Conservation (phyloP, 768 basidiomycete genomes). For the Mycena venus region DNA sequence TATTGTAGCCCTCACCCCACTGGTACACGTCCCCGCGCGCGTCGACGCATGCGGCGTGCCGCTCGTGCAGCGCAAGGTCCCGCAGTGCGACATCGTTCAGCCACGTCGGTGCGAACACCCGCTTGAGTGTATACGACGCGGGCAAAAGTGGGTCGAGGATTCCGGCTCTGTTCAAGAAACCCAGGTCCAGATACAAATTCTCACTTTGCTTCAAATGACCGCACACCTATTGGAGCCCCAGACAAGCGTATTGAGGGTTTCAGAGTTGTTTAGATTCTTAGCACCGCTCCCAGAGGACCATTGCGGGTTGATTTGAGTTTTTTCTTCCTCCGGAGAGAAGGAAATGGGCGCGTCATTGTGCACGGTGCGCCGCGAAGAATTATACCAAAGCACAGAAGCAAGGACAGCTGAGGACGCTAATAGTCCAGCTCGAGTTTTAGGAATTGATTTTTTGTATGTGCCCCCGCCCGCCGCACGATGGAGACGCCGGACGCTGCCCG, state of each 20-base stretch:
- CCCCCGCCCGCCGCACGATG: neutral
- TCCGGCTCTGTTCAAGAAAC: constrained; percentile 54
- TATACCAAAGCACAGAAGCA: constrained; percentile 18
- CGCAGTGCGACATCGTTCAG: constrained; percentile 79
- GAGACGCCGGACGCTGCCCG: neutral
- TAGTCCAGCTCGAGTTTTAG: neutral
- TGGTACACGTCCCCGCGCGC: constrained; percentile 86
- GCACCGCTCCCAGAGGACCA: neutral
- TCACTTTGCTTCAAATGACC: neutral
- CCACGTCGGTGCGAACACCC: constrained; percentile 67
- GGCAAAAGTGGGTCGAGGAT: constrained; percentile 57
- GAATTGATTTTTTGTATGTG: neutral
- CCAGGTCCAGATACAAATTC: neutral
- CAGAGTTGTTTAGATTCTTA: constrained; percentile 9
- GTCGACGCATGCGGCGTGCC: constrained; percentile 83
- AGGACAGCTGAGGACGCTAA: constrained; percentile 8
- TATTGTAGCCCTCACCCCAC: constrained; percentile 77
- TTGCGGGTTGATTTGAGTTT: neutral
- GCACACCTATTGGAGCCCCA: constrained; percentile 85
- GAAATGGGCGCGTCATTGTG: constrained; percentile 13
- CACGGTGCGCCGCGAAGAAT: neutral
- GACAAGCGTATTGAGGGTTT: constrained; percentile 62
- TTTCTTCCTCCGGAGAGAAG: neutral
- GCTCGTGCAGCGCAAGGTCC: constrained; percentile 76
- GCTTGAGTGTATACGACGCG: constrained; percentile 57